Base-by-base conservation (phyloP, 2,329 filamentous ascomycete species). In the Claviceps spartinae region DNA sequence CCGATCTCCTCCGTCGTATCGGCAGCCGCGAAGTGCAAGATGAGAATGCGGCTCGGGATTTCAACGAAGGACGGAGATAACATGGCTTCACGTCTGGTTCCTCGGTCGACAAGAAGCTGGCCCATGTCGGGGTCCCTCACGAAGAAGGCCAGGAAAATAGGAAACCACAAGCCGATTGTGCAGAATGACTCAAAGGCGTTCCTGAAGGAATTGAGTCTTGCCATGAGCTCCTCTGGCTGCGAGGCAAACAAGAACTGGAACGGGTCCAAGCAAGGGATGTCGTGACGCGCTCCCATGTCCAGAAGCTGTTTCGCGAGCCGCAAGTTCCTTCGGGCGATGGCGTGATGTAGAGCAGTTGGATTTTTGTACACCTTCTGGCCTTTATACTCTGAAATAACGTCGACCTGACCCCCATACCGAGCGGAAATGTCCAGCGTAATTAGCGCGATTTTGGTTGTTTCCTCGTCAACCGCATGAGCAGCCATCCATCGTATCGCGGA, bases 401-500 rank as follows among this genome's bases (percentile, higher is more conserved):
- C 49, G n/a, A 54, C 49, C 14, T 52, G 13, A 3, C 41, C 52
- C 9, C 48, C 48, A 26, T 18, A 26, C 18, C 0, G 2, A 18
- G 13, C 18, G 14, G 41, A 50, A 22, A 2, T 26, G 5, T 5
- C 14, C 41, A 45, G 5, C 3, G 34, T 37, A 8, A 11, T 34
- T 4, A 43, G 1, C 6, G 41, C 40, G 2, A 37, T 24, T 20
- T 45, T n/a, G 7, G 47, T 47, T n/a, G 34, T 40, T 26, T 24
- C 14, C 2, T 37, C 16, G 41, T 50, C 43, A 26, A 14, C 16
- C 16, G 34, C 36, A n/a, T 36, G 44, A 8, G 40, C 41, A 18
- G 37, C 49, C 11, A 50, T 50, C 52, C 52, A 54, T 20, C 5
- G 2, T 11, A 54, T 54, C 3, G 52, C 52, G 11, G n/a, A 45